Conservation (phyloP, 2,329 filamentous ascomycete genomes). For the Trichothecium roseum region DNA sequence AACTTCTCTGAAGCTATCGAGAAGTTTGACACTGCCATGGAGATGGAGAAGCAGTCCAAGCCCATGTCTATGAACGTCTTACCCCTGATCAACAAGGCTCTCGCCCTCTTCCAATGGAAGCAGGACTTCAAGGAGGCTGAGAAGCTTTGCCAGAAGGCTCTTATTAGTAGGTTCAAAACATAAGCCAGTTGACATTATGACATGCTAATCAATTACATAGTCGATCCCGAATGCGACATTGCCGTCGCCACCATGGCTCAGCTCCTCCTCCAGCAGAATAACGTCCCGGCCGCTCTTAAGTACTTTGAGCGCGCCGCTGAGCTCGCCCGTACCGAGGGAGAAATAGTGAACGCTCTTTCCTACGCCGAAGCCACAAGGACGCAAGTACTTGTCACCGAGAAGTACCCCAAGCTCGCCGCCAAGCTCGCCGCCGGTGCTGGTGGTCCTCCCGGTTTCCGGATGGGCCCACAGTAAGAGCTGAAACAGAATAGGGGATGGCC, state of each 20-base stretch:
- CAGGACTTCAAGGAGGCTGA: conserved; percentile 91
- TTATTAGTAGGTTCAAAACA: conserved; percentile 67
- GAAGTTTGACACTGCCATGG: conserved; percentile 97
- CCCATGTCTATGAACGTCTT: conserved; percentile 95
- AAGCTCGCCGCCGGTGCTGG: conserved; percentile 41
- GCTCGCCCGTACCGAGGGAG: conserved; percentile 84
- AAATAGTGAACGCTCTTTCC: conserved; percentile 91
- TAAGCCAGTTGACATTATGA: neutral
- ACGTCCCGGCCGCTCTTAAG: conserved; percentile 86
- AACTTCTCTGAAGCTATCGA: conserved; percentile 93
- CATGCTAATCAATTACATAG: conserved; percentile 39
- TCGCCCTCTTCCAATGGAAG: conserved; percentile 97
- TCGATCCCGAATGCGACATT: conserved; percentile 97
- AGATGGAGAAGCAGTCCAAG: conserved; percentile 93
- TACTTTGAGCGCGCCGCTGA: conserved; percentile 97
- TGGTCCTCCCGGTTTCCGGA: conserved; percentile 23
- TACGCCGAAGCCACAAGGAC: conserved; percentile 96
- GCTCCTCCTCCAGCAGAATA: conserved; percentile 92
- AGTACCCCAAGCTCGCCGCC: conserved; percentile 69
- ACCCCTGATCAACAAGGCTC: conserved; percentile 95
- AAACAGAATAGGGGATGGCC: conserved; percentile 1
- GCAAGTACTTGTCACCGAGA: conserved; percentile 84
- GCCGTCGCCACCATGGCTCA: conserved; percentile 98
- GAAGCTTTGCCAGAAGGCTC: conserved; percentile 90
- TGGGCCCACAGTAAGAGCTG: conserved; percentile 20